Percentiles rank a stretch among this genome's conserved stretches.
Conservation (phyloP, 2,329 filamentous ascomycete species). For the Helicocarpus griseus region DNA sequence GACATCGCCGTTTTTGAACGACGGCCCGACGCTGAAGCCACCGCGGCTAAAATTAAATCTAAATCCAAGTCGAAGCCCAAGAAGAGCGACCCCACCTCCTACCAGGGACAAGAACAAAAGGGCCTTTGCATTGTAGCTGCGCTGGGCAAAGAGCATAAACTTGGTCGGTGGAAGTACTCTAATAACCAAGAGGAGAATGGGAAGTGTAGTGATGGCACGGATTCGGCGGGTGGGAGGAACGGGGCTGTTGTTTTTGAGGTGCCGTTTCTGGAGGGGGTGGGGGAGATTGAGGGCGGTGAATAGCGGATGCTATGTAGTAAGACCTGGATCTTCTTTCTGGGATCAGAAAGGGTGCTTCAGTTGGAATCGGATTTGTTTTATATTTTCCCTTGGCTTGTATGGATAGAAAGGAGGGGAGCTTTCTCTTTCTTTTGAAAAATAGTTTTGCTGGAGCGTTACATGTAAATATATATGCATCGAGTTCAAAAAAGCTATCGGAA, state of each 20-base stretch:
- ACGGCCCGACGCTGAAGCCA: conserved; percentile 18
- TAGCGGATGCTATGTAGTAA: too few relatives aligned
- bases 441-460: too few relatives aligned
- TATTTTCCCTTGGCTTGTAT: too few relatives aligned
- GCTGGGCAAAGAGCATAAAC: conserved; percentile 72
- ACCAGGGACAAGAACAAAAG: conserved; percentile 16
- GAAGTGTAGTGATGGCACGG: conserved; percentile 24
- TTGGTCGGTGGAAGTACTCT: conserved; percentile 66
- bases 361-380: too few relatives aligned
- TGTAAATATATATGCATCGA: too few relatives aligned
- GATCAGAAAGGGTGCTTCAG: too few relatives aligned
- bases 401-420: too few relatives aligned
- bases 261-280: conserved; percentile 30
- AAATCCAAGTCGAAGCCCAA: conserved; percentile 3
- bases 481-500: too few relatives aligned
- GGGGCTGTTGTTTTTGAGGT: conserved; percentile 85
- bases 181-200: conserved; percentile 18
- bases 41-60: conserved; percentile 12
- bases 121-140: conserved; percentile 80
- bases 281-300: not conserved
- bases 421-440: not conserved
- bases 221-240: conserved; percentile 55
- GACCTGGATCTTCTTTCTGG: not conserved
- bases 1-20: conserved; percentile 80
- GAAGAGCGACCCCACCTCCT: conserved; percentile 11